Percentiles rank a stretch among this genome's conserved stretches.
phyloP scores from a whole-genome alignment of 1,284 basidiomycete genomes.

The Pyrrhoderma noxium region DNA sequence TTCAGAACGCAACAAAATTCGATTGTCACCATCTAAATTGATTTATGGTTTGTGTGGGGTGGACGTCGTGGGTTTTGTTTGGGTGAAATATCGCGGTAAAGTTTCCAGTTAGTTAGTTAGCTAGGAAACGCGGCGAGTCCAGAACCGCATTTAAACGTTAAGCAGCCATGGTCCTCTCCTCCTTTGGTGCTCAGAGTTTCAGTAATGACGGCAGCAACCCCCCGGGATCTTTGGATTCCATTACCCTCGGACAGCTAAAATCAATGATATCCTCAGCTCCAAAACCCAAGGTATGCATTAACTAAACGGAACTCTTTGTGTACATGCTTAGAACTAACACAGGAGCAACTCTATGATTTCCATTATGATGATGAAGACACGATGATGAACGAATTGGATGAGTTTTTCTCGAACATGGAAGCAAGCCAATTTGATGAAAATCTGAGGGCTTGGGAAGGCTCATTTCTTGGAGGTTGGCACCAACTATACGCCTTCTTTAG shows the following conservation, averaged over 20 bases:
- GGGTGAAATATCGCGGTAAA: too few relatives aligned
- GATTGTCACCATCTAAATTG: too few relatives aligned
- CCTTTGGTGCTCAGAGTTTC: conserved; percentile 4
- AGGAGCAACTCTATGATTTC: conserved; percentile 86
- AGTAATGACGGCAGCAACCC: conserved; percentile 8
- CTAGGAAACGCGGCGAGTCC: too few relatives aligned
- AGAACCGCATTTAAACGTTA: not conserved
- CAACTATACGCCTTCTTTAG: conserved; percentile 5
- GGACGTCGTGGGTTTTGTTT: too few relatives aligned
- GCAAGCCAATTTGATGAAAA: conserved; percentile 88
- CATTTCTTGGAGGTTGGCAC: conserved; percentile 61
- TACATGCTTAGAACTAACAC: conserved; percentile 17
- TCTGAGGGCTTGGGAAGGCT: conserved; percentile 80
- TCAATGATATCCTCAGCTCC: conserved; percentile 62
- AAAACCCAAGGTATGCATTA: conserved; percentile 61
- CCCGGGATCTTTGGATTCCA: conserved; percentile 45
- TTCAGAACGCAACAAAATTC: too few relatives aligned
- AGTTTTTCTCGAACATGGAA: conserved; percentile 98
- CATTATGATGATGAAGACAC: conserved; percentile 93
- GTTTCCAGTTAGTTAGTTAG: too few relatives aligned
- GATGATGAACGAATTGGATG: conserved; percentile 92
- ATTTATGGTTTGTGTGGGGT: too few relatives aligned
- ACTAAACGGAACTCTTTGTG: not conserved
- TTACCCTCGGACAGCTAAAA: conserved; percentile 77
- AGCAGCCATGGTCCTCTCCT: conserved; percentile 13